Base-by-base conservation (phyloP, 257 asterid species). In the Catharanthus roseus region DNA sequence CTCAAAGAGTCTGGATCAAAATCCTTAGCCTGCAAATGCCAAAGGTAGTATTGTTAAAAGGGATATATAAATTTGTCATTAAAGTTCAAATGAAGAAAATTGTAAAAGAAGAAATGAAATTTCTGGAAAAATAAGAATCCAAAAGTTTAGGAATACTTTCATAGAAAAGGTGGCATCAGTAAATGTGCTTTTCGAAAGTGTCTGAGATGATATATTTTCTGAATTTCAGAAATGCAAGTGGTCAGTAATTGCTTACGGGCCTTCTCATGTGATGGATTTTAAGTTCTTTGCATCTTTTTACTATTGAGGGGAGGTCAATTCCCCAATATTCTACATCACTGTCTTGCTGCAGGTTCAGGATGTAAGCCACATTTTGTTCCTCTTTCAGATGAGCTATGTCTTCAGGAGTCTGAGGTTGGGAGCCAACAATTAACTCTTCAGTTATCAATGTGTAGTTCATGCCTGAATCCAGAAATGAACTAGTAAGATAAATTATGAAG, bases 1-100 rank as follows among this genome's bases (percentile, higher is more conserved):
- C 98, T 90, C 54, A 93, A 83, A 50, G 98, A 93, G 65, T 93
- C 96, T 36, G 98, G 98, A 85, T 93, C 97, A 66, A 93, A 93
- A 79, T 93, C 98, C 82, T 67, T 82, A 6, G 98, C 97, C 97
- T 93, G 87, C 55, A 71, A 74, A 57, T 75, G 28, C 50, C 47
- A 24, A 10, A 51, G 23, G 67, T 57, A 64, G 29, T n/a, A 56
- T 64, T 65, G 63, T 53, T 61, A 50, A 62, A 38, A 21, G 54
- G 34, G 36, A 70, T 39, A 63, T 24, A 69, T 10, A 41, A 50
- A 73, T 54, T 50, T 49, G 66, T 47, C 41, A 34, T 19, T n/a
- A 33, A 38, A 47, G 24, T 31, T 34, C 34, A 31, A 24, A 29
- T 24, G 21, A 49, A 41, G 4, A 38, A 58, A 38, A 58, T 69